phyloP scores from a whole-genome alignment of 75 land plant genomes.

The Sequoiadendron giganteum region DNA sequence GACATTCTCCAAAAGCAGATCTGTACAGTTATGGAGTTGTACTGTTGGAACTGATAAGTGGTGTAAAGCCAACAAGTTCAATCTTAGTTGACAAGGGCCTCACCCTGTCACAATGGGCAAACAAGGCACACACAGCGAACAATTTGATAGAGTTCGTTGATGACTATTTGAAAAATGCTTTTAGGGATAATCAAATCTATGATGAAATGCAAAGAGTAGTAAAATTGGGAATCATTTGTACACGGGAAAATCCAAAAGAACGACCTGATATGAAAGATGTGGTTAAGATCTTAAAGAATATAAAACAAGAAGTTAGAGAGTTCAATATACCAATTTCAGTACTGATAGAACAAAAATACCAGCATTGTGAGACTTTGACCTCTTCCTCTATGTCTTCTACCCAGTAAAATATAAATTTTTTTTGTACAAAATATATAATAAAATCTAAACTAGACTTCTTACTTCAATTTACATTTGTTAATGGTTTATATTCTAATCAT shows the following conservation, averaged over 20 bases:
- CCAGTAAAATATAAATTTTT: too few relatives aligned
- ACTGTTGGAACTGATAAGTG: background rate
- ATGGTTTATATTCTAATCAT: too few relatives aligned
- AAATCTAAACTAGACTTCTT: too few relatives aligned
- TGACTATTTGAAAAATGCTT: background rate
- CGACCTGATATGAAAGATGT: too few relatives aligned
- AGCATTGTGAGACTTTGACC: too few relatives aligned
- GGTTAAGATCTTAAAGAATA: too few relatives aligned
- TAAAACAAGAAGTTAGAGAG: too few relatives aligned
- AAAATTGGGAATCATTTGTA: background rate
- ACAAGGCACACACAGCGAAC: background rate
- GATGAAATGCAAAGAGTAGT: background rate
- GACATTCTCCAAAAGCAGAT: background rate
- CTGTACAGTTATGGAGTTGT: background rate
- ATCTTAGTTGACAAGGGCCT: background rate
- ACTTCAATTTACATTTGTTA: too few relatives aligned
- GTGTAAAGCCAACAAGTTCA: background rate
- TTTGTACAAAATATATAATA: too few relatives aligned
- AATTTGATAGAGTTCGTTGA: background rate
- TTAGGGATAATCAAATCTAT: background rate
- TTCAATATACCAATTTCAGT: too few relatives aligned
- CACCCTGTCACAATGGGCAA: background rate
- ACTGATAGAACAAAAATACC: too few relatives aligned
- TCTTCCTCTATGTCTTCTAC: too few relatives aligned
- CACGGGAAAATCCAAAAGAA: background rate